Evolutionary conservation across 768 basidiomycete species (phyloP), one percentile per base, ranked within the genome.

Genomic region (Serendipita vermifera): DNA sequence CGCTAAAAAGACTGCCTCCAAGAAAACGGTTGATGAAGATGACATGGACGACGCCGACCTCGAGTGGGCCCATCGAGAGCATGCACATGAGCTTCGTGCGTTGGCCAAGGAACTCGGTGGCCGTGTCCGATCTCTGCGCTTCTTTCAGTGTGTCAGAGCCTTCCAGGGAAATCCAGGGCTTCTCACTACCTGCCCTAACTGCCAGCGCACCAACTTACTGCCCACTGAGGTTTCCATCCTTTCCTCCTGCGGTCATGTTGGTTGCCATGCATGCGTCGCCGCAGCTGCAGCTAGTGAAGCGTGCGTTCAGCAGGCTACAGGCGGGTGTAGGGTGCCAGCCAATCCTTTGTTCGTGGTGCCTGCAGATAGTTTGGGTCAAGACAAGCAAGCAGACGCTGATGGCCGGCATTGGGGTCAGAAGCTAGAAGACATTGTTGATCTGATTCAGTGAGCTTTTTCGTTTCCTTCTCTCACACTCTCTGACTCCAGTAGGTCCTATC

Each of bases 191-290:
- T 90, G 88, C 60, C 81, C 83, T 3, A 66, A 67, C 35, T 91
- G 87, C 62, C 71, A 70, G 27, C 73, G 75, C 43, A 69, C 76
- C 43, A 70, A 71, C 57, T 68, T 87, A 33, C 79, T 79, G 2
- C 73, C 83, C 60, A 70, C 74, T 7, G 84, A 91, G 55, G 73
- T 89, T 56, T 84, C 88, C 20, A 83, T 96, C 3, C 74, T 94
- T 32, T 93, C 91, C 3, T 90, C 88, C 20, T 97, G 92, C 61
- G 92, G 92, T 5, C 92, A 97, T 66, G 82, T 79, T 64, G 90
- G 92, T 2, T 92, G 89, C 63, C 66, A 78, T 62, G 68, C 73
- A 2, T 92, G 89, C 64, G 85, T 96, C 60, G 76, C 71, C 59
- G 69, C 72, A 15, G 80, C 79, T 38, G 90, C 91, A 2, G 81